Percentiles rank a stretch among this genome's conserved stretches.
Conservation (phyloP, 495 filamentous ascomycete species). For the Cercophora sp. region DNA sequence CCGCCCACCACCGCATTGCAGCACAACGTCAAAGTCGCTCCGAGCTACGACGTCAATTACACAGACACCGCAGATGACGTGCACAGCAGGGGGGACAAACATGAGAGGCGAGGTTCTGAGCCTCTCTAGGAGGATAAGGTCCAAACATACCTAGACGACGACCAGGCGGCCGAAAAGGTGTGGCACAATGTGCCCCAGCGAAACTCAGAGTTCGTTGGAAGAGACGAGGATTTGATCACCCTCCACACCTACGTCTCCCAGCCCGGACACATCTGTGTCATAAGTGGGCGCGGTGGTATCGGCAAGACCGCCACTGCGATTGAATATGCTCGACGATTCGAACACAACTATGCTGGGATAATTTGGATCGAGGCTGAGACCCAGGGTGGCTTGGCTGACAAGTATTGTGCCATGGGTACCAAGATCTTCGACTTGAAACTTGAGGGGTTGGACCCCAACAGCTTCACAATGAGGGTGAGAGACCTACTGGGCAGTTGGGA, state of each 20-base stretch:
- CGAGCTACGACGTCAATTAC: no score
- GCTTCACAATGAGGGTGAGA: constrained; percentile 5
- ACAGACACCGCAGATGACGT: no score
- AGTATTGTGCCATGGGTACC: no score
- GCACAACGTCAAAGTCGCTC: no score
- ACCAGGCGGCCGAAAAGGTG: neutral
- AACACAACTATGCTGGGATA: constrained; percentile 11
- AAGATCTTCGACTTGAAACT: neutral
- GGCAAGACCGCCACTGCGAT: constrained; percentile 22
- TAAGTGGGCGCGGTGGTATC: constrained; percentile 23
- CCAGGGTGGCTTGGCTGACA: constrained; percentile 3
- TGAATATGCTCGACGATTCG: constrained; percentile 21
- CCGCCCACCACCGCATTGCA: no score
- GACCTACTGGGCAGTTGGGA: constrained; percentile 14
- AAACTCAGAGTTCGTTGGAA: constrained; percentile 7
- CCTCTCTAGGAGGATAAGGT: neutral
- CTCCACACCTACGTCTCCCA: no score
- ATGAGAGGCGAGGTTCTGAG: no score
- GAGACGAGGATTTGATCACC: constrained; percentile 6
- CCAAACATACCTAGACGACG: neutral
- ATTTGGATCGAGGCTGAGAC: constrained; percentile 27
- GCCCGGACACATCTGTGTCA: constrained; percentile 20
- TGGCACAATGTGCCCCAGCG: neutral
- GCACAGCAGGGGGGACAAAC: no score
- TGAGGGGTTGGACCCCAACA: neutral